phyloP scores from a whole-genome alignment of 2,329 filamentous ascomycete species.

The Scopulariopsis brevicaulis region DNA sequence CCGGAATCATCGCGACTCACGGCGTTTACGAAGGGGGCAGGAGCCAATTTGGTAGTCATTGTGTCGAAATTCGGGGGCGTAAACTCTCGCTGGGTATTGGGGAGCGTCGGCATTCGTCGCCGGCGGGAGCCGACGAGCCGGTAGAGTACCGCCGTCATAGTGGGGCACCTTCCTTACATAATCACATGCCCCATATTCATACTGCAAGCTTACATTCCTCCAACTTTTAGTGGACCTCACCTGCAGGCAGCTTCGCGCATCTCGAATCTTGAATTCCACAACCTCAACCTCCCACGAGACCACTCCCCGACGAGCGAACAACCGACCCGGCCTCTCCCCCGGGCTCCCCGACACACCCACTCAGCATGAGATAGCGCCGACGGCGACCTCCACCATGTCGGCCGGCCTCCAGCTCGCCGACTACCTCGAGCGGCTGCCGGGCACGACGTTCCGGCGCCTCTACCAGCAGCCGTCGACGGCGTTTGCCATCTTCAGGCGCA shows the following conservation, averaged over 20 bases:
- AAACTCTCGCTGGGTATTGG: background rate
- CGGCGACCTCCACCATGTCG: constrained; percentile 25
- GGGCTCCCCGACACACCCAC: background rate
- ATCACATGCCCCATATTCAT: too few relatives aligned
- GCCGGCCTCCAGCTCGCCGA: constrained; percentile 57
- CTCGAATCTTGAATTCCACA: too few relatives aligned
- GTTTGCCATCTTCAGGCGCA: constrained; percentile 90
- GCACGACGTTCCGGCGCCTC: constrained; percentile 79
- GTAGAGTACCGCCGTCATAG: too few relatives aligned
- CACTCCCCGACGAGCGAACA: background rate
- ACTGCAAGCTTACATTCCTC: too few relatives aligned
- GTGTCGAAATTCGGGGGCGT: background rate
- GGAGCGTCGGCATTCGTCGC: background rate
- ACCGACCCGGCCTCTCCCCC: background rate
- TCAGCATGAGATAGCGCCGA: background rate
- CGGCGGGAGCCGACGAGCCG: too few relatives aligned
- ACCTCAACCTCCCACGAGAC: background rate
- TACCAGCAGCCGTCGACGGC: constrained; percentile 95
- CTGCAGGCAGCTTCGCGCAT: too few relatives aligned
- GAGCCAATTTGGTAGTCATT: constrained; percentile 3
- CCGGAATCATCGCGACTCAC: constrained; percentile 26
- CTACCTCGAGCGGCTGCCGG: constrained; percentile 85
- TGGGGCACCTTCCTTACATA: too few relatives aligned
- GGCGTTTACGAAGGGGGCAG: constrained; percentile 31
- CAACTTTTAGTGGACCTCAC: too few relatives aligned